These are phyloP conservation scores for Kodamaea laetipori DNA, from an alignment of 805 yeast genomes.

Conservation along the genomic window DNA sequence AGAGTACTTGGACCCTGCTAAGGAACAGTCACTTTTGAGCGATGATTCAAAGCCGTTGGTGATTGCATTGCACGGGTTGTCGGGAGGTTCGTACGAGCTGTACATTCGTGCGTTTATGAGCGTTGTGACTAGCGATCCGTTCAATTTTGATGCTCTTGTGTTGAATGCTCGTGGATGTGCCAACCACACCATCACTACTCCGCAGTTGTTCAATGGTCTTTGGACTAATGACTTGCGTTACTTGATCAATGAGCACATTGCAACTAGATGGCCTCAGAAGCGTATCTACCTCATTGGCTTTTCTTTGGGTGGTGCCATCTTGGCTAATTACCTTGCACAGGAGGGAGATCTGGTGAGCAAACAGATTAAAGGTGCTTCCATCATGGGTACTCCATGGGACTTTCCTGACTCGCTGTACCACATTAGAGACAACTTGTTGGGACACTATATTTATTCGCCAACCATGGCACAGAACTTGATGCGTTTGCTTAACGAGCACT, in stretches of 20 bases:
- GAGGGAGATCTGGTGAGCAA: slow-evolving; percentile 51
- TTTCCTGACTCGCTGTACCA: slow-evolving; percentile 55
- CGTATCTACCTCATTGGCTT: slow-evolving; percentile 67
- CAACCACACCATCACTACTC: slow-evolving; percentile 69
- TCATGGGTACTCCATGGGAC: slow-evolving; percentile 76
- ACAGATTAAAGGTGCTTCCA: slow-evolving; percentile 57
- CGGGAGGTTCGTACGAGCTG: slow-evolving; percentile 81
- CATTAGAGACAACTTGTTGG: slow-evolving; percentile 38
- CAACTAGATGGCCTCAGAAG: slow-evolving; percentile 57
- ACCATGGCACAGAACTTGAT: slow-evolving; percentile 43
- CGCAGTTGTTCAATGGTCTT: slow-evolving; percentile 64
- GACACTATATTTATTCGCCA: slow-evolving; percentile 44
- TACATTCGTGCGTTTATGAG: slow-evolving; percentile 60
- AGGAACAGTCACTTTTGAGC: slow-evolving; percentile 35
- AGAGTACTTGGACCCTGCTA: slow-evolving; percentile 54
- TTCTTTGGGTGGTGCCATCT: slow-evolving; percentile 70
- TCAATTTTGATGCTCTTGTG: slow-evolving; percentile 56
- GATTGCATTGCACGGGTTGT: slow-evolving; percentile 68
- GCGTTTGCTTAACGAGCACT: slow-evolving; percentile 33
- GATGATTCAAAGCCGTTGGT: slow-evolving; percentile 56
- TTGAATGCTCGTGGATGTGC: slow-evolving; percentile 78
- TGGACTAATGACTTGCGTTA: slow-evolving; percentile 71
- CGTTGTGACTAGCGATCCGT: slow-evolving; percentile 40
- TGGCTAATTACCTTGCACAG: slow-evolving; percentile 70
- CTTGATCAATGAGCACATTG: slow-evolving; percentile 52